Conservation (phyloP, 768 basidiomycete genomes). For the Mycena chlorophos region DNA sequence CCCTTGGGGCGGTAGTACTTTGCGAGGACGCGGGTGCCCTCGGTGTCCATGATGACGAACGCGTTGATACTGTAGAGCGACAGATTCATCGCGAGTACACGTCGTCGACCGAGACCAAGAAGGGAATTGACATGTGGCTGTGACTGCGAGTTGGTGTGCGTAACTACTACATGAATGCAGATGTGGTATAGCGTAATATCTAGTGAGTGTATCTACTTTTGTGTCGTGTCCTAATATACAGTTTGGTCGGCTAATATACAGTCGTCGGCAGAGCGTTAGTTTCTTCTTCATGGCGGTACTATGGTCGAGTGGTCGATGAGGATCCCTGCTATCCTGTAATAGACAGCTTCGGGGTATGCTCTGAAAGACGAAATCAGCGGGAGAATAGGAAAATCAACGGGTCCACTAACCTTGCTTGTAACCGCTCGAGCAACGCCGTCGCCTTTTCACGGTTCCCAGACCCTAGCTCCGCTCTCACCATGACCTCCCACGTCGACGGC, state of each 20-base stretch:
- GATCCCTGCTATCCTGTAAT: constrained; percentile 77
- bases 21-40: constrained; percentile 91
- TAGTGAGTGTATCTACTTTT: constrained; percentile 11
- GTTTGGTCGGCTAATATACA: constrained; percentile 16
- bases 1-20: constrained; percentile 90
- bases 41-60: constrained; percentile 91
- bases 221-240: constrained; percentile 11
- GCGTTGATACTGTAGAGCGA: constrained; percentile 86
- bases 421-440: constrained; percentile 61
- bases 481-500: constrained; percentile 94
- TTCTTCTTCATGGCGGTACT: background rate
- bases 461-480: constrained; percentile 90
- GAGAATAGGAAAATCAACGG: too few species aligned
- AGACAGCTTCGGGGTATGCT: constrained; percentile 77
- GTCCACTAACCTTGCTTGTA: constrained; percentile 73
- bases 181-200: background rate
- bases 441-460: constrained; percentile 74
- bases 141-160: background rate
- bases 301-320: constrained; percentile 65
- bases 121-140: too few species aligned
- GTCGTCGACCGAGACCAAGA: background rate
- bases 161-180: background rate
- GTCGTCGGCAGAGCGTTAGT: background rate
- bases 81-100: constrained; percentile 58
- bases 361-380: too few species aligned